Conservation (phyloP, 2,329 filamentous ascomycete genomes). For the Torrubiellomyces zombiae region DNA sequence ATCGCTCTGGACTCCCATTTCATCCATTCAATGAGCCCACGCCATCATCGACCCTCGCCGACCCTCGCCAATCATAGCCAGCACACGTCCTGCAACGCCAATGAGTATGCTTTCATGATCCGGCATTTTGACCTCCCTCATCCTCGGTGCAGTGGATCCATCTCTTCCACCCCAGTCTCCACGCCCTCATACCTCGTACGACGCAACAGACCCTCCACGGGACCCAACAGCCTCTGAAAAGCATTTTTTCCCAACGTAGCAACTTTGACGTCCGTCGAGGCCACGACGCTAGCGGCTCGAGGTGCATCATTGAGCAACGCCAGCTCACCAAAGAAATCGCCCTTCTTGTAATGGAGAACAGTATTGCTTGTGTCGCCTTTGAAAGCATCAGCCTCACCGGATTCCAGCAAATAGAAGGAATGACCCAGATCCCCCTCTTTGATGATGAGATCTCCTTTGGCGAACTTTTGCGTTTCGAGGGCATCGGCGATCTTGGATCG, state of each 20-base stretch:
- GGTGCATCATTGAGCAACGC: constrained; percentile 87
- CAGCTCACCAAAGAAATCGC: constrained; percentile 94
- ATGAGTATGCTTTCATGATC: too few species aligned
- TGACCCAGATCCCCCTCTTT: constrained; percentile 80
- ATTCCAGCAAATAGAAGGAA: constrained; percentile 81
- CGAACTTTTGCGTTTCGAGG: constrained; percentile 76
- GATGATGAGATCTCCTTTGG: constrained; percentile 69
- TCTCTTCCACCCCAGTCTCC: constrained; percentile 45
- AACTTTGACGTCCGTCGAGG: constrained; percentile 77
- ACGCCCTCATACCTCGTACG: constrained; percentile 49
- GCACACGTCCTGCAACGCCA: too few species aligned
- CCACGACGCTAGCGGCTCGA: constrained; percentile 75
- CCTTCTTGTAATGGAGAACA: constrained; percentile 72
- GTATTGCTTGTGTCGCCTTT: constrained; percentile 55
- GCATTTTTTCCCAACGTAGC: constrained; percentile 84
- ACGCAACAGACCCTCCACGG: constrained; percentile 88
- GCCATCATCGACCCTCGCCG: too few species aligned
- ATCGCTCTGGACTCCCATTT: too few species aligned
- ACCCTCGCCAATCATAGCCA: too few species aligned
- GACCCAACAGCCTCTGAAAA: constrained; percentile 83
- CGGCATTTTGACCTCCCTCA: too few species aligned
- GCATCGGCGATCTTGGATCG: constrained; percentile 95
- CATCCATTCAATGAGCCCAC: constrained; percentile 5
- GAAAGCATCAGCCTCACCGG: constrained; percentile 72
- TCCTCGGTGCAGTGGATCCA: constrained; percentile 43